These are phyloP conservation scores for Penicillium cinerascens DNA, from an alignment of 495 filamentous ascomycete genomes.

Conservation along the genomic window DNA sequence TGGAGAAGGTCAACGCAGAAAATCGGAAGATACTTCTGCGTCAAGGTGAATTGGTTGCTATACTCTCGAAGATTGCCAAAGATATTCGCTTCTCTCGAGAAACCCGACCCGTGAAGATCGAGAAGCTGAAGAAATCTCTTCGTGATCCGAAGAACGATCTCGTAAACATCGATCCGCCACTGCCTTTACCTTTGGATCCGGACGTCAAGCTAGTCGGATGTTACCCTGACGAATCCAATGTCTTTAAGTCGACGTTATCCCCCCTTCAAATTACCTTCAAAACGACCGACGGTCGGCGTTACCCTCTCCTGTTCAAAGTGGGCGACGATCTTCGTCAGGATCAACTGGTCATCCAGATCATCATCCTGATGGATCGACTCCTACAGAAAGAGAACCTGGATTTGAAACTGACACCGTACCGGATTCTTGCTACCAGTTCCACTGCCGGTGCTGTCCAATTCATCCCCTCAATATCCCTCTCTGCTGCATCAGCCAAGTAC, in stretches of 20 bases:
- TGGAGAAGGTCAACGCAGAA: conserved; percentile 58
- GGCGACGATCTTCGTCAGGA: conserved; percentile 97
- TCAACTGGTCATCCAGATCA: conserved; percentile 96
- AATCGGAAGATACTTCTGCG: conserved; percentile 71
- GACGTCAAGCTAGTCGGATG: conserved; percentile 73
- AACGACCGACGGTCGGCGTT: conserved; percentile 69
- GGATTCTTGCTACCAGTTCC: conserved; percentile 88
- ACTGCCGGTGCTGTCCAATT: conserved; percentile 91
- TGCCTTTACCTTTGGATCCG: conserved; percentile 88
- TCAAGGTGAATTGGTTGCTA: conserved; percentile 84
- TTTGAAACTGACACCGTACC: conserved; percentile 90
- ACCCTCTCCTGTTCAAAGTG: conserved; percentile 94
- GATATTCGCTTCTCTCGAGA: conserved; percentile 82
- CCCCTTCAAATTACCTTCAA: conserved; percentile 91
- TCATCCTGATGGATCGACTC: conserved; percentile 95
- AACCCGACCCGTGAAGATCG: conserved; percentile 71
- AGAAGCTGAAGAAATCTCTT: conserved; percentile 75
- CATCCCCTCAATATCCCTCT: conserved; percentile 78
- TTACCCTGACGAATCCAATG: conserved; percentile 77
- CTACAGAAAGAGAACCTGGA: conserved; percentile 96
- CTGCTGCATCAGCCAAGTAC: conserved; percentile 74
- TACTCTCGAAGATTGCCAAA: conserved; percentile 85
- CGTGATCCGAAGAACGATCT: conserved; percentile 89
- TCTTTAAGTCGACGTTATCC: conserved; percentile 92
- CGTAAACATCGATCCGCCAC: conserved; percentile 72